These are phyloP conservation scores for Solanum microdontum DNA, from an alignment of 257 asterid species.

Conservation along the genomic window DNA sequence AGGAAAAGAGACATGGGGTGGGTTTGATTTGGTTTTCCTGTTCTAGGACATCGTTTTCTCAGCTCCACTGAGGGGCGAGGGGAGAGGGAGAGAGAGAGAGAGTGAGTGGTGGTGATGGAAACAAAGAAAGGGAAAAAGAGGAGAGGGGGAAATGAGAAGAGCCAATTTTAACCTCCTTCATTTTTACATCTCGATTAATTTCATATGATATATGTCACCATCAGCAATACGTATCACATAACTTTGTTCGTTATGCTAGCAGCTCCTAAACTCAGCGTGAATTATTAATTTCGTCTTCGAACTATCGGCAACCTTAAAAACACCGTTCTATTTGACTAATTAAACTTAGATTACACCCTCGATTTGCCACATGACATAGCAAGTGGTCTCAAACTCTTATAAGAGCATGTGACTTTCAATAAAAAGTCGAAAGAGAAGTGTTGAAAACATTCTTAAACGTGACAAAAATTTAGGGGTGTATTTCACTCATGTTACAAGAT, in stretches of 20 bases:
- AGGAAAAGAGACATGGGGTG: not conserved
- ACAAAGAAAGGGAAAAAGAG: not conserved
- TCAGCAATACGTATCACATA: no score
- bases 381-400: no score
- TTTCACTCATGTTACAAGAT: no score
- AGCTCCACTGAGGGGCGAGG: not conserved
- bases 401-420: not conserved
- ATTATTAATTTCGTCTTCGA: no score
- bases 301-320: no score
- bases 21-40: not conserved
- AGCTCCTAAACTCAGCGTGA: no score
- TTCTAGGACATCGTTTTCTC: slow-evolving; percentile 15
- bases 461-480: no score
- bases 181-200: not conserved
- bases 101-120: slow-evolving; percentile 21
- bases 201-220: not conserved
- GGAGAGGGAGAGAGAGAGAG: not conserved
- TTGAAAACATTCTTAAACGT: no score
- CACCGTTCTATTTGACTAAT: no score
- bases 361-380: no score
- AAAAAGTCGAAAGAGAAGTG: no score
- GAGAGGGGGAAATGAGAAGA: not conserved
- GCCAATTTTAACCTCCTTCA: not conserved
- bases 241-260: not conserved
- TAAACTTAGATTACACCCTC: no score